These are phyloP conservation scores for Populus hybrid DNA, from an alignment of 441 rosid genomes.

Conservation along the genomic window DNA sequence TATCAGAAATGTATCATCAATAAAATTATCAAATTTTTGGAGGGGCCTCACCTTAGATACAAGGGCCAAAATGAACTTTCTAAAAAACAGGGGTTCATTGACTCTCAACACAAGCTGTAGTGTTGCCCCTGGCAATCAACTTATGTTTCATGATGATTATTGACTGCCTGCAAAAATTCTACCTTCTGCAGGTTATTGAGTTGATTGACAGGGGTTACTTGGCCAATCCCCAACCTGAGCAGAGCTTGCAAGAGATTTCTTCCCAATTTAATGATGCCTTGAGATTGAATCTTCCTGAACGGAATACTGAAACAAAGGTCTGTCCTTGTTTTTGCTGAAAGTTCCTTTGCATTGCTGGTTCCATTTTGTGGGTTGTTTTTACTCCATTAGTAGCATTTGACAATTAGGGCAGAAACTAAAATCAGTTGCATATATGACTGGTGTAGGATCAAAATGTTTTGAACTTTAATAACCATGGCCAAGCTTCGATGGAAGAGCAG, in stretches of 20 bases:
- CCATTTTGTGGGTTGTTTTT: background rate
- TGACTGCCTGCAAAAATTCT: slow-evolving; percentile 4
- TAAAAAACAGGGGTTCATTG: background rate
- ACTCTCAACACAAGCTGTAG: background rate
- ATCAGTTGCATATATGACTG: slow-evolving; percentile 13
- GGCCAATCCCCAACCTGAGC: slow-evolving; percentile 41
- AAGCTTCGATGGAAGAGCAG: slow-evolving; percentile 36
- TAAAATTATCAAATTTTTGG: background rate
- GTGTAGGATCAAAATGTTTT: slow-evolving; percentile 45
- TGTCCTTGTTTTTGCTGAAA: background rate
- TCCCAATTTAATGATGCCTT: slow-evolving; percentile 53
- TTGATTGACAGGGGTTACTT: slow-evolving; percentile 47
- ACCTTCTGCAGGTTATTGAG: slow-evolving; percentile 47
- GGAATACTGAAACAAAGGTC: slow-evolving; percentile 48
- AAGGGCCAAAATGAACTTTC: background rate
- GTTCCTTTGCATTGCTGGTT: slow-evolving; percentile 9
- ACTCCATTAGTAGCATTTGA: background rate
- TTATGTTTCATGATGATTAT: background rate
- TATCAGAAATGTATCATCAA: background rate
- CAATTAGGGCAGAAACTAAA: background rate
- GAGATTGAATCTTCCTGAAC: slow-evolving; percentile 34
- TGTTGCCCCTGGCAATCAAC: too few species aligned
- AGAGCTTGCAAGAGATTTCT: slow-evolving; percentile 55
- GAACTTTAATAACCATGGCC: slow-evolving; percentile 33
- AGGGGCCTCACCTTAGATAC: background rate